A percentile compares a stretch with the other conserved stretches of the same genome.
These are phyloP conservation scores for Talinum fruticosum DNA, from an alignment of 148 eudicot species.

Conservation along the genomic window DNA sequence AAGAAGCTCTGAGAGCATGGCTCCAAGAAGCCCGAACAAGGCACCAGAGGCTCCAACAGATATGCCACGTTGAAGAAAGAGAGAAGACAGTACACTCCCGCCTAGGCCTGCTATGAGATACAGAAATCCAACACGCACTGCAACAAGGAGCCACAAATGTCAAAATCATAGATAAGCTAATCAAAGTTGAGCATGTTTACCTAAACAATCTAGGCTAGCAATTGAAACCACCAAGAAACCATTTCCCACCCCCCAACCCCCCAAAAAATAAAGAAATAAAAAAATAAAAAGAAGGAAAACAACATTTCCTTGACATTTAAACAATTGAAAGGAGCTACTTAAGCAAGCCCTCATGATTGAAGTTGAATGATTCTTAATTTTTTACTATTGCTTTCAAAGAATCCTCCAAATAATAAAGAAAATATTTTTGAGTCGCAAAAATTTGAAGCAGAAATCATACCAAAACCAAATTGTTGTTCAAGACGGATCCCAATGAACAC, in stretches of 20 bases:
- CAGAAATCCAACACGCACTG: constrained; percentile 74
- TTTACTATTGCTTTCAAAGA: not conserved
- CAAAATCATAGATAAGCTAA: not conserved
- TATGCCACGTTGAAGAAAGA: constrained; percentile 57
- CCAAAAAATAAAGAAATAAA: not conserved
- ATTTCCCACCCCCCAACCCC: not conserved
- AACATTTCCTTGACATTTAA: no score
- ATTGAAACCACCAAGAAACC: not conserved
- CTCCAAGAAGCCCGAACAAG: constrained; percentile 91
- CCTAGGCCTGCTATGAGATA: constrained; percentile 77
- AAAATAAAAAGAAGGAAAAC: not conserved
- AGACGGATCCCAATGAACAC: constrained; percentile 91
- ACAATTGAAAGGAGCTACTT: not conserved
- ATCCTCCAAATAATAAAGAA: not conserved
- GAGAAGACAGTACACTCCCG: constrained; percentile 73
- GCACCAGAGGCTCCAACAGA: constrained; percentile 98
- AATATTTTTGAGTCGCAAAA: not conserved
- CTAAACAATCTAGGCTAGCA: not conserved
- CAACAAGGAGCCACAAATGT: constrained; percentile 7
- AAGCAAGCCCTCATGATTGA: not conserved
- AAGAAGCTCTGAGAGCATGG: constrained; percentile 80
- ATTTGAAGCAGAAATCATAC: constrained; percentile 33
- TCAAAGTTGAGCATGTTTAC: not conserved
- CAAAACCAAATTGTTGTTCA: constrained; percentile 91
- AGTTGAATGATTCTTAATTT: not conserved